Evolutionary conservation across 148 eudicot genomes (phyloP), one percentile per base, ranked within the genome.

Genomic region (Tetragonia tetragonoides): DNA sequence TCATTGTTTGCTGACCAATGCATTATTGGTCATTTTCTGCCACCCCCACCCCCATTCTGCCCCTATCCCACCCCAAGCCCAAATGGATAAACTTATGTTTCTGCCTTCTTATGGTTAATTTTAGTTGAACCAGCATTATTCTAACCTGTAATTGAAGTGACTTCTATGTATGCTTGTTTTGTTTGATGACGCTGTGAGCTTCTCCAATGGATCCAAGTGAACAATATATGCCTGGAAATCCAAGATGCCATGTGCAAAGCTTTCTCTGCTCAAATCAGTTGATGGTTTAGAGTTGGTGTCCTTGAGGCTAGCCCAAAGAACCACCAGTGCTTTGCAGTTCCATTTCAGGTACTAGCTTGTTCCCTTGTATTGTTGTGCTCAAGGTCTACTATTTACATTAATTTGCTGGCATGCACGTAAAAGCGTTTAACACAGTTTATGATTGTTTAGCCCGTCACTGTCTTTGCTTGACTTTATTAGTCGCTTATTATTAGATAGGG

Each of bases 331-430:
- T 40, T 10, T 15, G 18, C 42, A 57, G 23, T 39, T 0, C 28
- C 57, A 76, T 21, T 68, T 59, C 68, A 70, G 80, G 80, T 78
- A 78, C 11, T n/a, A 5, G 8, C n/a, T 57, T 28, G 34, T 70
- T 28, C 47, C 14, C 46, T 10, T 78, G 8, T 42, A 14, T 44
- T 5, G 6, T 47, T 24, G 10, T 68, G 53, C 40, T 41, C 24
- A 38, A 57, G 18, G 17, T 68, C 67, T 7, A 15, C 49, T 16
- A 17, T 2, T 23, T n/a, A 2, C 12, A 20, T 37, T 70, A 34
- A 15, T 60, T 59, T 5, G 4, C 57, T 5, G 7, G 38, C 68
- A 9, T 38, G 42, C 28, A 41, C 42, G 24, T 53, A 39, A 10
- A 21, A 42, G 49, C n/a, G 41, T 40, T 17, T 37, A 23, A 21